These are phyloP conservation scores for Phytophthora syringae DNA, from an alignment of 352 stramenopile genomes.

Conservation along the genomic window DNA sequence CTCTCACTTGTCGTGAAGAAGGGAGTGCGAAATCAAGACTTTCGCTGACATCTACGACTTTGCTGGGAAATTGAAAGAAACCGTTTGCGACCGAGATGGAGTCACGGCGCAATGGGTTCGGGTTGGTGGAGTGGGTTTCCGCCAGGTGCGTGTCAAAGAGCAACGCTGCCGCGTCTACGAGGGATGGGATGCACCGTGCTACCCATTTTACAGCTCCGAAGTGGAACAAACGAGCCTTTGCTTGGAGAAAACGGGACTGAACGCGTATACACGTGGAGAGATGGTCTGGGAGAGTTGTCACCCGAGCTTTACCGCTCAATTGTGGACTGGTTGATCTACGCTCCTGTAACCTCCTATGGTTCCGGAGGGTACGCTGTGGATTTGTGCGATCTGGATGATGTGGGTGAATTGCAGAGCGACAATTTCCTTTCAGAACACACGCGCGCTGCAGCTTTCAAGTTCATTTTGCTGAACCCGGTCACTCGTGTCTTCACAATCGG, in stretches of 20 bases:
- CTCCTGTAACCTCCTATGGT: conserved; percentile 57
- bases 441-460: conserved; percentile 85
- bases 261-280: conserved; percentile 70
- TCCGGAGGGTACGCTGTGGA: conserved; percentile 79
- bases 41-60: conserved; percentile 85
- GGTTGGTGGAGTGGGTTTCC: conserved; percentile 79
- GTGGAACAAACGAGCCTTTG: conserved; percentile 62
- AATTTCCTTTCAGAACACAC: conserved; percentile 81
- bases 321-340: conserved; percentile 54
- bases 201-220: conserved; percentile 67
- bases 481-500: conserved; percentile 91
- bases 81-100: conserved; percentile 60
- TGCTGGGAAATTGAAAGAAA: conserved; percentile 52
- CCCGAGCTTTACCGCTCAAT: conserved; percentile 65
- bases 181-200: conserved; percentile 69
- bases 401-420: conserved; percentile 71
- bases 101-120: conserved; percentile 78
- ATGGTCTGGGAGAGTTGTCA: conserved; percentile 63
- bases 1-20: conserved; percentile 78
- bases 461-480: conserved; percentile 87
- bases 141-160: conserved; percentile 82
- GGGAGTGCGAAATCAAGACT: conserved; percentile 85
- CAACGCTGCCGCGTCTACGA: conserved; percentile 74
- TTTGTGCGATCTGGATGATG: conserved; percentile 60
- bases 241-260: conserved; percentile 40